phyloP scores from a whole-genome alignment of 441 rosid species.

The Raphanus hybrid region DNA sequence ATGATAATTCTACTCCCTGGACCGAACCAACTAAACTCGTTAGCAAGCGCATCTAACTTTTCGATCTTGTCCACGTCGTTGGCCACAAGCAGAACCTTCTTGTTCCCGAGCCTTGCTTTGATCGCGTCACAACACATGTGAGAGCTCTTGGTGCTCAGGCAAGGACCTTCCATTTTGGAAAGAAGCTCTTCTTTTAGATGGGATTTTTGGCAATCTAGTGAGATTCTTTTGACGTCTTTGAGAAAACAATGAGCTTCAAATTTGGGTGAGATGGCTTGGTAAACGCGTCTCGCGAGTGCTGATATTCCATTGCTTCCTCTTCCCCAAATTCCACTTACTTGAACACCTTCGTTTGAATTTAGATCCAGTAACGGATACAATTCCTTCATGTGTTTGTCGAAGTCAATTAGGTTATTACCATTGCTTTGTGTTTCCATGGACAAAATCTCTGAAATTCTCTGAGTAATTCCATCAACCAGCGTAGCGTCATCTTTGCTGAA shows the following conservation, averaged over 20 bases:
- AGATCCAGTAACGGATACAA: background rate
- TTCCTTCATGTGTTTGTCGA: background rate
- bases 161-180: background rate
- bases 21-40: slow-evolving; percentile 41
- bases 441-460: background rate
- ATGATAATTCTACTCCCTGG: slow-evolving; percentile 42
- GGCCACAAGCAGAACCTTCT: slow-evolving; percentile 36
- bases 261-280: background rate
- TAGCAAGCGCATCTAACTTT: slow-evolving; percentile 37
- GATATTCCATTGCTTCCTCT: slow-evolving; percentile 1
- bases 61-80: slow-evolving; percentile 40
- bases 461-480: background rate
- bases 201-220: background rate
- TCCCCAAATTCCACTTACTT: background rate
- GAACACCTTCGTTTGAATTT: background rate
- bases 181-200: background rate
- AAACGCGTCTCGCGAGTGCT: background rate
- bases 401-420: background rate
- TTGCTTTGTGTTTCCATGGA: background rate
- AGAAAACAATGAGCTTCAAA: slow-evolving; percentile 2
- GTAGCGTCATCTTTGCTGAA: background rate
- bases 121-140: background rate
- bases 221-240: background rate
- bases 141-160: background rate
- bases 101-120: slow-evolving; percentile 15